Evolutionary conservation across 2,329 filamentous ascomycete genomes (phyloP).

Genomic region (Penicillium sp.): DNA sequence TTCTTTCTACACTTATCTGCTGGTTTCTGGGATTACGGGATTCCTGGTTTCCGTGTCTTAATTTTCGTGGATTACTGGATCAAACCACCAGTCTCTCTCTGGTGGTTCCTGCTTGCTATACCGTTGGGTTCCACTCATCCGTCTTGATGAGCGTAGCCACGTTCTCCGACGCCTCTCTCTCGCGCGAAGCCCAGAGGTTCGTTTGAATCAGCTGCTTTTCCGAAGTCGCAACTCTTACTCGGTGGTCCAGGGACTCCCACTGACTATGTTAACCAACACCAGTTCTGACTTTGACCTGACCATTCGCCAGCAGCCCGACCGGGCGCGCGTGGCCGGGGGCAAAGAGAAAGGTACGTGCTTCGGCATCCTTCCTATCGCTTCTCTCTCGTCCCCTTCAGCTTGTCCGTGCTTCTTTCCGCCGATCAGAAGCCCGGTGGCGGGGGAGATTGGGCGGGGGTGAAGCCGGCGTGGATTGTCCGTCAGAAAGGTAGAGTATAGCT

Average conservation of each 20-base stretch:
- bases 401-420: neutral
- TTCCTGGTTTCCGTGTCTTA: no score
- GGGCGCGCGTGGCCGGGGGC: slow-evolving; percentile 66
- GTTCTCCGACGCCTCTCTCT: slow-evolving; percentile 41
- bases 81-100: slow-evolving; percentile 10
- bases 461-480: neutral
- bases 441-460: neutral
- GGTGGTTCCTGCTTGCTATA: slow-evolving; percentile 15
- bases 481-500: slow-evolving; percentile 2
- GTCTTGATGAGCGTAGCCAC: slow-evolving; percentile 44
- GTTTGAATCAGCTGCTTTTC: slow-evolving; percentile 15
- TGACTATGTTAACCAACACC: slow-evolving; percentile 41
- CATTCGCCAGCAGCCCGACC: slow-evolving; percentile 65
- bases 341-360: slow-evolving; percentile 67
- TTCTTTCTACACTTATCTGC: slow-evolving; percentile 14
- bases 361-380: neutral
- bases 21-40: slow-evolving; percentile 8
- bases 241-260: slow-evolving; percentile 31
- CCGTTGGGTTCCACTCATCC: slow-evolving; percentile 20
- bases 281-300: slow-evolving; percentile 57
- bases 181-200: slow-evolving; percentile 44
- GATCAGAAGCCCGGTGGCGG: neutral
- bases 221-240: slow-evolving; percentile 30
- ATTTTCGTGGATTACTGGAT: slow-evolving; percentile 1
- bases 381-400: neutral